These are phyloP conservation scores for Penicillium sp. DNA, from an alignment of 2,329 filamentous ascomycete genomes.

Conservation along the genomic window DNA sequence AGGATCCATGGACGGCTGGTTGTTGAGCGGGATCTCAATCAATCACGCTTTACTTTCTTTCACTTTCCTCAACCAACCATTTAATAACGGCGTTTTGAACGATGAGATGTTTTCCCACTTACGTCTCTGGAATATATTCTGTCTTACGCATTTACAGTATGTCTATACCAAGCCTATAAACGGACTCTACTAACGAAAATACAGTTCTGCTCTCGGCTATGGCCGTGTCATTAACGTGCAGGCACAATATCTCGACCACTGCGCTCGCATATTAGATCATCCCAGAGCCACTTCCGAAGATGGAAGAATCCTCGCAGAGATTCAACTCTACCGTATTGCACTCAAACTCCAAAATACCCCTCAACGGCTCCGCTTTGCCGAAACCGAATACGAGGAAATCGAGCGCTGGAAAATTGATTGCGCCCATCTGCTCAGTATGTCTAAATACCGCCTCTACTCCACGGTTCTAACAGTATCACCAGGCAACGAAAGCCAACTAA, in stretches of 20 bases:
- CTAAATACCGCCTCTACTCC: background rate
- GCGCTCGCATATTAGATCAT: constrained; percentile 29
- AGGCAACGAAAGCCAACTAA: constrained; percentile 30
- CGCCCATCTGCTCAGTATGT: constrained; percentile 31
- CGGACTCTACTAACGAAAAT: constrained; percentile 5
- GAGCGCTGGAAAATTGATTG: constrained; percentile 35
- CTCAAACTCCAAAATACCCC: constrained; percentile 24
- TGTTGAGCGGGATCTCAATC: constrained; percentile 35
- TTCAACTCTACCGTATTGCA: constrained; percentile 31
- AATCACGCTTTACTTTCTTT: constrained; percentile 30
- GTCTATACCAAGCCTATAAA: constrained; percentile 2
- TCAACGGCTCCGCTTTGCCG: constrained; percentile 26
- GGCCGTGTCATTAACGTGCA: constrained; percentile 31
- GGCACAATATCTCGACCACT: constrained; percentile 29
- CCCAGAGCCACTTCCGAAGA: constrained; percentile 30
- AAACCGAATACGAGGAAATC: constrained; percentile 32
- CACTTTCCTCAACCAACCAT: constrained; percentile 15
- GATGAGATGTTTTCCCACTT: constrained; percentile 31
- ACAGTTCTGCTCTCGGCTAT: constrained; percentile 30
- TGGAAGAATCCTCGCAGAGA: constrained; percentile 30
- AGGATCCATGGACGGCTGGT: constrained; percentile 34
- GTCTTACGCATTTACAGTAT: constrained; percentile 33
- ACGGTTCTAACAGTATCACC: constrained; percentile 4
- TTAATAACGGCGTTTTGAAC: constrained; percentile 23
- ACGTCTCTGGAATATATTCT: constrained; percentile 34